Conservation (phyloP, 306 rosid species). For the Cicer bijugum region DNA sequence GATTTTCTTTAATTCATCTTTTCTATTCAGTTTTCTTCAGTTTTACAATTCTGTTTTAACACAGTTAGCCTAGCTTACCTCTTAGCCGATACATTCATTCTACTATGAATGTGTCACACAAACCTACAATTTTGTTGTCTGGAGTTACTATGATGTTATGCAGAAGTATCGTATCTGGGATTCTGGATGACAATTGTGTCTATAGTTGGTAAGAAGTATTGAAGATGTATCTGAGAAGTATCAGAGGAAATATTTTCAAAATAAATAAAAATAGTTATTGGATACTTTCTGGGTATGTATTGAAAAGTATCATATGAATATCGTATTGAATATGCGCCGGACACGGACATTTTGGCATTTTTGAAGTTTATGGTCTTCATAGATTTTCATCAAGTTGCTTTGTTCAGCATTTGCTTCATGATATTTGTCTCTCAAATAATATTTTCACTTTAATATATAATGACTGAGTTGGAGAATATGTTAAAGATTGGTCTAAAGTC, state of each 20-base stretch:
- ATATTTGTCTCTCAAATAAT: conserved; percentile 22
- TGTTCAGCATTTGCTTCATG: background rate
- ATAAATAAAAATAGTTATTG: background rate
- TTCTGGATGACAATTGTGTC: background rate
- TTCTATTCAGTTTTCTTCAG: too few relatives aligned
- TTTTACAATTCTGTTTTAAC: too few relatives aligned
- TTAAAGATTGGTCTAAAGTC: background rate
- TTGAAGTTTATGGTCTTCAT: background rate
- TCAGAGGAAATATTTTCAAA: background rate
- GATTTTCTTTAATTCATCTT: too few relatives aligned
- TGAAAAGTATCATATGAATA: background rate
- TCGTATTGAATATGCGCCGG: background rate
- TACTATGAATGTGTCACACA: too few relatives aligned
- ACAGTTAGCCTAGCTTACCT: background rate
- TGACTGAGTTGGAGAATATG: conserved; percentile 29
- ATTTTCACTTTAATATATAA: conserved; percentile 23
- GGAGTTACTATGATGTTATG: too few relatives aligned
- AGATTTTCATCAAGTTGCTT: conserved; percentile 33
- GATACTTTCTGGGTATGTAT: background rate
- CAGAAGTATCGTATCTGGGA: background rate
- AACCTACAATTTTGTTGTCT: too few relatives aligned
- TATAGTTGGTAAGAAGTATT: background rate
- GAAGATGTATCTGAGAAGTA: background rate
- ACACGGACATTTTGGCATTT: background rate
- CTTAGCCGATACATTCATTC: too few relatives aligned